A percentile compares a stretch with the other conserved stretches of the same genome.
Evolutionary conservation across 768 basidiomycete genomes (phyloP).

Genomic region (Sistotremastrum suecicum): DNA sequence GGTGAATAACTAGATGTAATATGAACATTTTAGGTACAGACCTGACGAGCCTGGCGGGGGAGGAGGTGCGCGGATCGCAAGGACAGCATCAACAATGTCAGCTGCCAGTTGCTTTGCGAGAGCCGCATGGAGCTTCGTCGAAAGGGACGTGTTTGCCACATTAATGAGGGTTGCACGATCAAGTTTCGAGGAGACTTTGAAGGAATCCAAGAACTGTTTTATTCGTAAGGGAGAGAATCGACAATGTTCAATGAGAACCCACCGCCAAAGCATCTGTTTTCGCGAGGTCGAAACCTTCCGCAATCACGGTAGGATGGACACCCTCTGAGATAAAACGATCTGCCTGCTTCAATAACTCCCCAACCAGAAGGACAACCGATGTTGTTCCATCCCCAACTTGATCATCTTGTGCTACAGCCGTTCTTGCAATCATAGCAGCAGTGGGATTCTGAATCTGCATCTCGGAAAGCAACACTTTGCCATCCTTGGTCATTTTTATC

Average conservation of each 20-base stretch:
- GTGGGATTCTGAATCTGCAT: conserved; percentile 99
- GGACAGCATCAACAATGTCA: conserved; percentile 90
- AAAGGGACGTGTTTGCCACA: conserved; percentile 89
- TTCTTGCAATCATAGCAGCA: conserved; percentile 96
- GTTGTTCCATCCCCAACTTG: conserved; percentile 99
- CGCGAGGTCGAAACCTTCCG: conserved; percentile 90
- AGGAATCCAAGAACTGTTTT: conserved; percentile 78
- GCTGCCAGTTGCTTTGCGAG: conserved; percentile 82
- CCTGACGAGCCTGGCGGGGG: conserved; percentile 35
- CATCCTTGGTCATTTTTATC: conserved; percentile 99
- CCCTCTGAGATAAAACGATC: conserved; percentile 97
- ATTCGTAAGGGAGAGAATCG: conserved; percentile 9
- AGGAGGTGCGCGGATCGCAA: conserved; percentile 65
- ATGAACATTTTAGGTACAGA: conserved; percentile 11
- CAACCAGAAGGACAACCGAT: conserved; percentile 89
- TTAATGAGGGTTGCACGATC: conserved; percentile 87
- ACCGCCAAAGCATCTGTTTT: conserved; percentile 90
- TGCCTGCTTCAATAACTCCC: conserved; percentile 91
- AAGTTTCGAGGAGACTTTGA: conserved; percentile 62
- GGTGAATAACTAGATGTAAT: conserved; percentile 7
- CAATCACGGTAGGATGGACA: conserved; percentile 94
- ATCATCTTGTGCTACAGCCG: conserved; percentile 97
- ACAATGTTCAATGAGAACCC: conserved; percentile 16
- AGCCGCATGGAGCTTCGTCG: conserved; percentile 75
- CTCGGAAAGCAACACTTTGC: conserved; percentile 94